phyloP scores from a whole-genome alignment of 306 rosid species.

The Rosa chinensis region DNA sequence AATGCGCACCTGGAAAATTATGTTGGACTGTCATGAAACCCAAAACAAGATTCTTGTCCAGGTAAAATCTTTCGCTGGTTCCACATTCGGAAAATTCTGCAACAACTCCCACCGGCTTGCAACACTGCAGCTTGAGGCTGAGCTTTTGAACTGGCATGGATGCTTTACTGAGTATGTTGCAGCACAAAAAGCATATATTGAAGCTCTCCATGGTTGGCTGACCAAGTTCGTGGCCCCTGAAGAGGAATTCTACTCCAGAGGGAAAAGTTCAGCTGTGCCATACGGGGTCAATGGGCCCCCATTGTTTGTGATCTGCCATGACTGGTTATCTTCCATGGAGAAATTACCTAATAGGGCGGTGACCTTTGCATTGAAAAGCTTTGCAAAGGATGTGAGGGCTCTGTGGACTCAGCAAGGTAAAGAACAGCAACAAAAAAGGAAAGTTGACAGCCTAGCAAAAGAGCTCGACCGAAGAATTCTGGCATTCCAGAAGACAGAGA shows the following conservation, averaged over 20 bases:
- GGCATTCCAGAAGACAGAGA: slow-evolving; percentile 52
- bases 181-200: slow-evolving; percentile 76
- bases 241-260: slow-evolving; percentile 68
- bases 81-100: slow-evolving; percentile 62
- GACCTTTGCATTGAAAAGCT: slow-evolving; percentile 54
- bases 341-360: slow-evolving; percentile 70
- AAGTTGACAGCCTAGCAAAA: slow-evolving; percentile 64
- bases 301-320: slow-evolving; percentile 65
- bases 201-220: slow-evolving; percentile 89
- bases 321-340: slow-evolving; percentile 70
- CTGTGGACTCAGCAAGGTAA: slow-evolving; percentile 71
- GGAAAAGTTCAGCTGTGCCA: slow-evolving; percentile 46
- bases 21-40: slow-evolving; percentile 90
- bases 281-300: slow-evolving; percentile 67
- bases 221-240: slow-evolving; percentile 76
- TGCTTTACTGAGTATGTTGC: slow-evolving; percentile 66
- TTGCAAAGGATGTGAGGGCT: slow-evolving; percentile 64
- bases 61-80: slow-evolving; percentile 67
- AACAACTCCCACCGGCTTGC: slow-evolving; percentile 75
- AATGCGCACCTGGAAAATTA: slow-evolving; percentile 68
- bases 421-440: slow-evolving; percentile 87
- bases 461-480: slow-evolving; percentile 53
- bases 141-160: slow-evolving; percentile 77
- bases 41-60: slow-evolving; percentile 77
- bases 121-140: slow-evolving; percentile 69